phyloP scores from a whole-genome alignment of 148 eudicot species.

The Amaranthus hypochondriacus region DNA sequence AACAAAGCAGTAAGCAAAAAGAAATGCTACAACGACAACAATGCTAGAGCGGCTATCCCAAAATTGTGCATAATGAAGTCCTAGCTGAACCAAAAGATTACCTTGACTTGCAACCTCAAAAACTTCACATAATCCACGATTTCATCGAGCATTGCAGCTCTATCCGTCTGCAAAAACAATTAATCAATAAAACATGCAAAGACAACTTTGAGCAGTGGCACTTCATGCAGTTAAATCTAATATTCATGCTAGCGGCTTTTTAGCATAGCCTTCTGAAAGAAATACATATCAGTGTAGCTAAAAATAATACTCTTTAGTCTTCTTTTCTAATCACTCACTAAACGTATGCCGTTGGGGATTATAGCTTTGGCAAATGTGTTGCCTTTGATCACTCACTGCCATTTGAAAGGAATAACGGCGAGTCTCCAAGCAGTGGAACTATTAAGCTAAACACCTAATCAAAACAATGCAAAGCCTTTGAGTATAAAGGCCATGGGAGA shows the following conservation, averaged over 20 bases:
- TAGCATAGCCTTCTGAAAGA: not conserved
- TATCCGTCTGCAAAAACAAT: slow-evolving; percentile 48
- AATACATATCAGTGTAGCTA: not conserved
- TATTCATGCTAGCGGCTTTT: too few relatives aligned
- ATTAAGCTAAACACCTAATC: not conserved
- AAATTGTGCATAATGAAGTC: not conserved
- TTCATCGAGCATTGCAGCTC: slow-evolving; percentile 74
- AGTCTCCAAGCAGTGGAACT: not conserved
- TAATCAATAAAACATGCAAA: not conserved
- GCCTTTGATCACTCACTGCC: not conserved
- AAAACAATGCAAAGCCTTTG: not conserved
- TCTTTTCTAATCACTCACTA: too few relatives aligned
- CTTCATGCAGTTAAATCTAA: not conserved
- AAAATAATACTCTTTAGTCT: not conserved
- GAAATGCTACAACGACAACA: too few relatives aligned
- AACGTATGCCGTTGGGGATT: too few relatives aligned
- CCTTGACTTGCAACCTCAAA: slow-evolving; percentile 68
- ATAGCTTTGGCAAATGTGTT: not conserved
- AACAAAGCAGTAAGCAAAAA: slow-evolving; percentile 1
- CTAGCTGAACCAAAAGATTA: slow-evolving; percentile 14
- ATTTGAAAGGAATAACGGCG: not conserved
- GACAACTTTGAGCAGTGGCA: slow-evolving; percentile 1
- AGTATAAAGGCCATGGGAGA: slow-evolving; percentile 4
- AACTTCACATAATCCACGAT: slow-evolving; percentile 68
- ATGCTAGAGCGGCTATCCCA: too few relatives aligned